Evolutionary conservation across 1,139 yeast species (phyloP).

Genomic region (Keqinozyma sinolaborantium): DNA sequence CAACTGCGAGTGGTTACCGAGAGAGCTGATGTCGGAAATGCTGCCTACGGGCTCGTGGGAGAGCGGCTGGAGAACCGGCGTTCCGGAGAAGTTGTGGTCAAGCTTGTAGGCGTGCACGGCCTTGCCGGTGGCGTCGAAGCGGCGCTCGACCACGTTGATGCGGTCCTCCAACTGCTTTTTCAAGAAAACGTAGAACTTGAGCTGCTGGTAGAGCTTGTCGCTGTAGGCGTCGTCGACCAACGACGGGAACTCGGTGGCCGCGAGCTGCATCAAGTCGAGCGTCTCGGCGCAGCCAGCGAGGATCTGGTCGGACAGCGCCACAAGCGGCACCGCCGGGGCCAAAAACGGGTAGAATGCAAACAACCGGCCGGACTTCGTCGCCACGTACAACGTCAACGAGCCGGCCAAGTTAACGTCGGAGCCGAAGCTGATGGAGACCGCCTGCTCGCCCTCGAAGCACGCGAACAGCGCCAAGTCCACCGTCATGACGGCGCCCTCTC

Average conservation of each 20-base stretch:
- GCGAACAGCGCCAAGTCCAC: conserved; percentile 15
- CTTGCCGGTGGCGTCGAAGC: background rate
- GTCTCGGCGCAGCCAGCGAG: background rate
- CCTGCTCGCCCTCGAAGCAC: conserved; percentile 13
- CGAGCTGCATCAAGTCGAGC: background rate
- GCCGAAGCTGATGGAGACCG: conserved; percentile 35
- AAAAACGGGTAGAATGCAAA: conserved; percentile 35
- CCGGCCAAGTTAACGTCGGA: conserved; percentile 27
- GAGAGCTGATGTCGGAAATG: conserved; percentile 15
- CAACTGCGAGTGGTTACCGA: conserved; percentile 12
- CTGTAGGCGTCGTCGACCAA: background rate
- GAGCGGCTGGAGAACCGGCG: conserved; percentile 10
- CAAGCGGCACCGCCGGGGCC: conserved; percentile 15
- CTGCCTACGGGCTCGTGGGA: conserved; percentile 8
- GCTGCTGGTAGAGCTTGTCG: background rate
- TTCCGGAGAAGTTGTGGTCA: background rate
- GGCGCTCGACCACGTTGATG: background rate
- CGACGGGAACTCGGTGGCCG: background rate
- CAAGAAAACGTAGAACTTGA: background rate
- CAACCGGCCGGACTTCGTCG: conserved; percentile 20
- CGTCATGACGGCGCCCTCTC: conserved; percentile 21
- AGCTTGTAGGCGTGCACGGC: background rate
- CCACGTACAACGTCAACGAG: conserved; percentile 31
- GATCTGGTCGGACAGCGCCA: background rate
- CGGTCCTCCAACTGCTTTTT: background rate